Evolutionary conservation across 2,329 filamentous ascomycete genomes (phyloP), one percentile per base, ranked within the genome.

Genomic region (Harringtonia lauricola): DNA sequence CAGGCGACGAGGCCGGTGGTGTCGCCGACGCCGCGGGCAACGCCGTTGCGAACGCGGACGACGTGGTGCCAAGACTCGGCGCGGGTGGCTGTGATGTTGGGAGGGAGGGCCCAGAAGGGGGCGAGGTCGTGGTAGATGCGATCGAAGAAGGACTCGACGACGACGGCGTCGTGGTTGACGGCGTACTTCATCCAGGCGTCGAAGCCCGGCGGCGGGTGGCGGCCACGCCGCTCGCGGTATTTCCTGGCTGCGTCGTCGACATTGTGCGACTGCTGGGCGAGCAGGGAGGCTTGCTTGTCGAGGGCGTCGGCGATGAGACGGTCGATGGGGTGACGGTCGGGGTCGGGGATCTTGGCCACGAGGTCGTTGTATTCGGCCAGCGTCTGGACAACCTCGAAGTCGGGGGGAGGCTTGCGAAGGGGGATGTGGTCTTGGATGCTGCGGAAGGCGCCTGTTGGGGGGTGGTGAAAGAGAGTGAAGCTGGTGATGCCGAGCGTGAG

Each of bases 51-150:
- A 37, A 74, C 69, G 28, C 64, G 63, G 34, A 74, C 64, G n/a
- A 68, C 61, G 49, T 65, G 62, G 37, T 63, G 60, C 60, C 65
- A 70, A 7, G 61, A 54, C n/a, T 60, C 57, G 37, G 70, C 67
- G 33, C 64, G 59, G 30, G 41, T 31, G 26, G 54, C 54, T 14
- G 52, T 51, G 15, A 49, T 48, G 40, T 44, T 44, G 2, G 73
- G 60, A 10, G 71, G 62, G 12, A 75, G 53, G 12, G 67, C 73
- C 73, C 73, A 77, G 51, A 76, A 75, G 2, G 73, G 72, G 19
- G 59, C 57, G 14, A 71, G 54, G 51, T 74, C 71, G 50, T 72
- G 65, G 53, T 72, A 67, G 41, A 74, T 71, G 52, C 70, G 71
- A 48, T 74, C 71, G 47, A 72, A 74, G 49, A 67, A 68, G 48